phyloP scores from a whole-genome alignment of 2,329 filamentous ascomycete species.

The Colletotrichum tropicale region DNA sequence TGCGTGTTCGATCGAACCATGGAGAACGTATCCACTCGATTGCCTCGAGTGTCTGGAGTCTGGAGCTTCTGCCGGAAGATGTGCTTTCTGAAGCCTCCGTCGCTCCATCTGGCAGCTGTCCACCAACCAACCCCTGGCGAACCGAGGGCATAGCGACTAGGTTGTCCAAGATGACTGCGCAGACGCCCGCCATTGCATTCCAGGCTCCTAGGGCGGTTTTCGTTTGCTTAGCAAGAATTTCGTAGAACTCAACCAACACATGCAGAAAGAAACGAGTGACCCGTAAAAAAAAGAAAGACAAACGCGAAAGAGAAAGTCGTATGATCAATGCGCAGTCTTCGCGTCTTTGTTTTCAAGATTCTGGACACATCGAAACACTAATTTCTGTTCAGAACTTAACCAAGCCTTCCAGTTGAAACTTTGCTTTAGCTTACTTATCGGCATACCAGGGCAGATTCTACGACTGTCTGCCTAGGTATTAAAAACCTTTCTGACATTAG shows the following conservation, averaged over 20 bases:
- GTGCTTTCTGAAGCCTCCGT: background rate
- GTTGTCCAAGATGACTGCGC: background rate
- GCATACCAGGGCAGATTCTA: background rate
- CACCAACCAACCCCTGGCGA: background rate
- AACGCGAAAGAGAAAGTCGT: background rate
- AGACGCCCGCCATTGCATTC: background rate
- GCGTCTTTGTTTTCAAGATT: background rate
- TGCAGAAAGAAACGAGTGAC: background rate
- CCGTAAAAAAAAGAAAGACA: background rate
- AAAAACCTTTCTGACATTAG: background rate
- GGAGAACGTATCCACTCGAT: background rate
- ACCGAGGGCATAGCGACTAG: background rate
- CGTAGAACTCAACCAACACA: background rate
- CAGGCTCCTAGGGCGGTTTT: background rate
- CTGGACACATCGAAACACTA: background rate
- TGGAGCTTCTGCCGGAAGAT: background rate
- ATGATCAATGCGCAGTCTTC: background rate
- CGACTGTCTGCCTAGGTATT: background rate
- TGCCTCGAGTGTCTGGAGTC: background rate
- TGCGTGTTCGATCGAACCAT: background rate
- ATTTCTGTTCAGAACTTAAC: background rate
- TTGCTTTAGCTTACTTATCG: background rate
- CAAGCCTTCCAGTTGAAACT: background rate
- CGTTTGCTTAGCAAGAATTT: background rate
- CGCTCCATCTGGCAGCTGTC: background rate